Percentiles rank a stretch among this genome's conserved stretches.
These are phyloP conservation scores for Mallotus nudiflorus DNA, from an alignment of 345 rosid genomes.

Conservation along the genomic window DNA sequence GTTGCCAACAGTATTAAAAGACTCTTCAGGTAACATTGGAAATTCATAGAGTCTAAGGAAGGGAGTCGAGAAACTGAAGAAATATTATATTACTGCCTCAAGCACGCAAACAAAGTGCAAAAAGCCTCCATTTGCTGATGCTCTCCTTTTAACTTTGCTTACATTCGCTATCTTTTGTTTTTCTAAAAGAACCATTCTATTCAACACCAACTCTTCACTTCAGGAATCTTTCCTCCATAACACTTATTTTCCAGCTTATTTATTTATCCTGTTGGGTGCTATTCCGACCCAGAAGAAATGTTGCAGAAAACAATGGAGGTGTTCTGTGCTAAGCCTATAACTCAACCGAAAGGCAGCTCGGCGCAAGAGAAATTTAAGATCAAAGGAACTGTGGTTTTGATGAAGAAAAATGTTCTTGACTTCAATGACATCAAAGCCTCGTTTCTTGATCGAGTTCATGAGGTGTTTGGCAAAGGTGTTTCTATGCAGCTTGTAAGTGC, in stretches of 20 bases:
- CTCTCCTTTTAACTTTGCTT: neutral
- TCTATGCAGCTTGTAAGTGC: constrained; percentile 66
- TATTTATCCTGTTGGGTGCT: no score
- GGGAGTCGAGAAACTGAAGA: neutral
- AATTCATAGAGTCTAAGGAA: neutral
- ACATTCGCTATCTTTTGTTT: neutral
- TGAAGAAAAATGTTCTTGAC: constrained; percentile 78
- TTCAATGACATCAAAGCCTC: constrained; percentile 65
- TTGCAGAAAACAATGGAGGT: constrained; percentile 36
- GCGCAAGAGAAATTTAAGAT: constrained; percentile 39
- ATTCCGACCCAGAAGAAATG: constrained; percentile 18
- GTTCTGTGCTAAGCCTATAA: constrained; percentile 37
- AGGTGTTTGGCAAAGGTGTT: constrained; percentile 63
- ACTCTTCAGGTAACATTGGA: no score
- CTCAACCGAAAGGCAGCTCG: constrained; percentile 14
- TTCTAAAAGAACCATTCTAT: neutral
- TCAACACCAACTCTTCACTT: neutral
- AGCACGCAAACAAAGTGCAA: neutral
- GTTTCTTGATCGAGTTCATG: constrained; percentile 60
- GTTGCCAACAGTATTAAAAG: no score
- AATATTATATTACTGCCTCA: neutral
- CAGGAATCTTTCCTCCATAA: neutral
- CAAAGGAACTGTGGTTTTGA: constrained; percentile 54
- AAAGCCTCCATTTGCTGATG: neutral
- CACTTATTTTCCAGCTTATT: neutral